Evolutionary conservation across 179 eudicot genomes (phyloP).

Genomic region (Beta macrorhiza): DNA sequence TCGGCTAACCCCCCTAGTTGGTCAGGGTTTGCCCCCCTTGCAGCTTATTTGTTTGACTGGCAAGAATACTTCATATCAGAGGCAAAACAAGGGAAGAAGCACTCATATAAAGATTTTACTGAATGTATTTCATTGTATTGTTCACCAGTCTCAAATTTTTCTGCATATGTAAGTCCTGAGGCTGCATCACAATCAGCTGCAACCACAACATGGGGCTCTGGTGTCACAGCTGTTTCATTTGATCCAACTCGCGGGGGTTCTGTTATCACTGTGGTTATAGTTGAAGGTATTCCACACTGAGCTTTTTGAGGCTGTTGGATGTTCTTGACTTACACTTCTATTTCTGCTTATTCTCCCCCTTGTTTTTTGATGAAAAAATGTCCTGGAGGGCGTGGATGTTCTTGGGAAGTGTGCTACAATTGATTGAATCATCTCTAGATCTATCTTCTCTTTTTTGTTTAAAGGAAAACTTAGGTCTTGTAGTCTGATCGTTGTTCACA

Average conservation of each 20-base stretch:
- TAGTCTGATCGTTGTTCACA: not conserved
- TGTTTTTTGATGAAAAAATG: not conserved
- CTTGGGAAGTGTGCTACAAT: too few species aligned
- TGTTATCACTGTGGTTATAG: constrained; percentile 90
- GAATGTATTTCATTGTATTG: constrained; percentile 76
- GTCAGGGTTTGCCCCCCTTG: constrained; percentile 86
- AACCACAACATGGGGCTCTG: constrained; percentile 99
- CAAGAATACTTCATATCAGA: constrained; percentile 79
- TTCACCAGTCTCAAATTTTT: constrained; percentile 95
- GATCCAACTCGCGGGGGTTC: constrained; percentile 99
- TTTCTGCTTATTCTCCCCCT: not conserved
- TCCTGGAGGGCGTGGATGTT: not conserved
- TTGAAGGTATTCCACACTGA: constrained; percentile 64
- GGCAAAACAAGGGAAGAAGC: constrained; percentile 75
- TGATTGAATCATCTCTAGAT: not conserved
- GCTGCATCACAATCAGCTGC: constrained; percentile 93
- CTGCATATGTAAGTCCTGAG: constrained; percentile 97
- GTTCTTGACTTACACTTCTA: not conserved
- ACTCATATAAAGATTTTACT: constrained; percentile 59
- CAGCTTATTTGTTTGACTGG: constrained; percentile 86
- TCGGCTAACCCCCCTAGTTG: constrained; percentile 79
- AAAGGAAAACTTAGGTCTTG: not conserved
- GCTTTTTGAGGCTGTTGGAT: not conserved
- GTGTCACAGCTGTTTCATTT: constrained; percentile 97
- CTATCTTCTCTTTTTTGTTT: not conserved